phyloP scores from a whole-genome alignment of 805 yeast genomes.

The Metschnikowia lunata region DNA sequence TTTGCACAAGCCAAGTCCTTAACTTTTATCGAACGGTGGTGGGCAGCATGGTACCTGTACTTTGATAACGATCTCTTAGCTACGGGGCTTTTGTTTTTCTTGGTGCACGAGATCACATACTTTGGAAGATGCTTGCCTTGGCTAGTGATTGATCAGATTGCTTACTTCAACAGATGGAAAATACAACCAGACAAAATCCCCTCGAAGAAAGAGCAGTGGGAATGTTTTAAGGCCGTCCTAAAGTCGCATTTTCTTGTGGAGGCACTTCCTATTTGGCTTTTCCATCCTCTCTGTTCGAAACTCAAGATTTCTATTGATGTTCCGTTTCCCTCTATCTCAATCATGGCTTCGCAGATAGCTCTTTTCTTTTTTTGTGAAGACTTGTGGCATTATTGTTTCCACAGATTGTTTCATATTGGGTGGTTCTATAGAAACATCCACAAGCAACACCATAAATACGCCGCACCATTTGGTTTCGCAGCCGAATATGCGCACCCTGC shows the following conservation, averaged over 20 bases:
- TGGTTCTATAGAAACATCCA: slow-evolving; percentile 54
- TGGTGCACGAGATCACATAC: slow-evolving; percentile 53
- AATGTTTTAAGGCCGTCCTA: slow-evolving; percentile 53
- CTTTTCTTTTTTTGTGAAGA: slow-evolving; percentile 53
- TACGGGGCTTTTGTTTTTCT: slow-evolving; percentile 52
- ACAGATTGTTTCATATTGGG: slow-evolving; percentile 53
- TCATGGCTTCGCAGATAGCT: slow-evolving; percentile 42
- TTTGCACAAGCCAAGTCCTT: background rate
- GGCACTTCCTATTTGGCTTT: slow-evolving; percentile 59
- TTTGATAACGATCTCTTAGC: slow-evolving; percentile 54
- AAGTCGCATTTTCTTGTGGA: slow-evolving; percentile 55
- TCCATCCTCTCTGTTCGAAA: slow-evolving; percentile 51
- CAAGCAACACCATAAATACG: slow-evolving; percentile 57
- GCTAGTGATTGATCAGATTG: slow-evolving; percentile 50
- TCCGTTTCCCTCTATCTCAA: slow-evolving; percentile 47
- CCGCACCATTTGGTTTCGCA: slow-evolving; percentile 59
- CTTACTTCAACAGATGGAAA: slow-evolving; percentile 49
- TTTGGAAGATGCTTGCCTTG: slow-evolving; percentile 59
- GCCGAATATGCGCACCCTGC: slow-evolving; percentile 62
- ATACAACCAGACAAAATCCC: slow-evolving; percentile 53
- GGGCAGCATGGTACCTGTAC: slow-evolving; percentile 56
- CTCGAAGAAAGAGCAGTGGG: slow-evolving; percentile 56
- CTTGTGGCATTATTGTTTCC: slow-evolving; percentile 60
- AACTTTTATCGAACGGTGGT: slow-evolving; percentile 37
- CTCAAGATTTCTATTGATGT: slow-evolving; percentile 47